Percentiles rank a stretch among this genome's conserved stretches.
These are phyloP conservation scores for Nicotiana benthamiana DNA, from an alignment of 257 asterid genomes.

Conservation along the genomic window DNA sequence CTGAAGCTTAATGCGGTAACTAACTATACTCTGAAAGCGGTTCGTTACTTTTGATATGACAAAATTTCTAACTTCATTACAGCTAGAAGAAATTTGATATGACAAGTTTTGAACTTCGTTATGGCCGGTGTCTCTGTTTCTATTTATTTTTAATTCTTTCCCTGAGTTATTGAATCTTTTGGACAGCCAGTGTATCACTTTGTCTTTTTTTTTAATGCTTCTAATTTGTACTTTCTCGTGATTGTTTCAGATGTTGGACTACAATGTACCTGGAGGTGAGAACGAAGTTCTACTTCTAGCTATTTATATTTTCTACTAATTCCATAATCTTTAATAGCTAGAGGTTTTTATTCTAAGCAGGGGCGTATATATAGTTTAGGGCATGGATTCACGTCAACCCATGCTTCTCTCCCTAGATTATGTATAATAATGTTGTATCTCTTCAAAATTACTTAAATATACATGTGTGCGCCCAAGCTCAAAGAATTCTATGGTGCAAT, in stretches of 20 bases:
- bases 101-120: background rate
- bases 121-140: background rate
- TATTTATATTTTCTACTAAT: background rate
- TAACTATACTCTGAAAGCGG: background rate
- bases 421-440: too few relatives aligned
- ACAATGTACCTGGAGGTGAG: slow-evolving; percentile 93
- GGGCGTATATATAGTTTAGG: too few relatives aligned
- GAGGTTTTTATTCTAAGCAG: background rate
- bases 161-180: background rate
- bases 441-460: too few relatives aligned
- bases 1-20: background rate
- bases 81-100: background rate
- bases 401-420: too few relatives aligned
- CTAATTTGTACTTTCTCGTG: slow-evolving; percentile 6
- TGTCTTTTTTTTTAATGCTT: background rate
- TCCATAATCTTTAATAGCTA: background rate
- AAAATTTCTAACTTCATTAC: background rate
- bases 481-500: too few relatives aligned
- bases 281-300: background rate
- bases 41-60: background rate
- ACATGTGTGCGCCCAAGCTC: too few relatives aligned
- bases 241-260: slow-evolving; percentile 74
- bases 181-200: background rate
- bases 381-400: too few relatives aligned
- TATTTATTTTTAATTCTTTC: background rate